Conservation (phyloP, 176 grass and related monocot species). For the barley (Hordeum vulgare) region MorexV3_pseudomolecules_assembly NC_058520.1:132030122-132030621, state of each 20-base stretch:
- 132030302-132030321: conserved; percentile 9
- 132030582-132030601: conserved; percentile 21
- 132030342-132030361: background rate
- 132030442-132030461: background rate
- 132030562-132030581: background rate
- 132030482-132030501: background rate
- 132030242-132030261: conserved; percentile 15
- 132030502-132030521: background rate
- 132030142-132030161: background rate
- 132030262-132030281: conserved; percentile 5
- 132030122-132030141: background rate
- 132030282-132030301: background rate
- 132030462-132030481: conserved; percentile 14
- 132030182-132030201: background rate
- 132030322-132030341: conserved; percentile 16
- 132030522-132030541: background rate
- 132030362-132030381: background rate
- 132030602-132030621: conserved; percentile 21
- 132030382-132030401: background rate
- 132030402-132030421: background rate
- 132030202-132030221: background rate
- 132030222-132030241: background rate
- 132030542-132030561: background rate
- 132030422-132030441: background rate
- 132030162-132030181: conserved; percentile 5